Base-by-base conservation (phyloP, 75 land plant genomes). In the Pinus taeda region DNA sequence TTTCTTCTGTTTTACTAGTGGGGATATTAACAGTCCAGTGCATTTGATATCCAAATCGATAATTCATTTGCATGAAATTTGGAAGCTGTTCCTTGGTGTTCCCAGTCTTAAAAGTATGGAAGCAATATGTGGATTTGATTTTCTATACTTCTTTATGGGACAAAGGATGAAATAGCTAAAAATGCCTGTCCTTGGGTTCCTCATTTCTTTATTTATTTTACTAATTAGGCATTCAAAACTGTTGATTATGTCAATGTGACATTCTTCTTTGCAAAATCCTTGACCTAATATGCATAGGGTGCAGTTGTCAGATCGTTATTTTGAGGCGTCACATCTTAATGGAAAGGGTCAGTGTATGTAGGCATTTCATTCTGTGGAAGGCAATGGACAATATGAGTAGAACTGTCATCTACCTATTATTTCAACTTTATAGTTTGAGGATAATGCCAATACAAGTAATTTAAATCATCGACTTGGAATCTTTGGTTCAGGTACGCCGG, bases 401-500 rank as follows among this genome's bases (percentile, higher is more conserved):
- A 62, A 9, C 15, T 11, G 24, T 26, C 33, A 12, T 26, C n/a
- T 65, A 33, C 4, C 1, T 6, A 65, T 60, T 30, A 33, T 65
- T 65, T 33, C 30, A 15, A 15, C 42, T 15, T 33, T 8, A 65
- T 15, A 15, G 8, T 65, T 65, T 6, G 39, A 15, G 36, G 69
- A 65, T 65, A 33, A 20, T 65, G 18, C n/a, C 33, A 21, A 65
- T 65, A 65, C 18, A 65, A 65, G 36, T 65, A 65, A 17, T 65
- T 36, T 65, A 37, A 30, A 30, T 33, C 21, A 60, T 65, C 15
- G 9, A 33, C 39, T 30, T 65, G 55, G 55, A 49, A 49, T 49
- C 55, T 49, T 65, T 29, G 78, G 8, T 84, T 29, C 73, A 95
- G 98, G 98, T 96, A 6, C 86, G 95, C 37, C 87, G 99, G 15